A percentile compares a stretch with the other conserved stretches of the same genome.
Evolutionary conservation across 768 basidiomycete species (phyloP).

Genomic region (Ephemerocybe angulata): DNA sequence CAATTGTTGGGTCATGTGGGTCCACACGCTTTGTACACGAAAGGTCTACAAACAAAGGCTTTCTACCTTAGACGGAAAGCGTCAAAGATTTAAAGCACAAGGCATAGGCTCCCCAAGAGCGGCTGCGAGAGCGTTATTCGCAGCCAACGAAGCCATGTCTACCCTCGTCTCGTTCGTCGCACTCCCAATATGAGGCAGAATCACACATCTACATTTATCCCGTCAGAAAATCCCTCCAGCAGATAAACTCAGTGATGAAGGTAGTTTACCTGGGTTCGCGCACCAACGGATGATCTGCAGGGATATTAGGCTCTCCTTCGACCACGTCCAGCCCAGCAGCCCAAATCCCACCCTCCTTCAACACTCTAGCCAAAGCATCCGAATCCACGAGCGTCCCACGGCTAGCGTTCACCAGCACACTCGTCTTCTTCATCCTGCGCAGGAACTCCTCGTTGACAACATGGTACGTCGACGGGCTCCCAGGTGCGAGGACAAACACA

Average conservation of each 20-base stretch:
- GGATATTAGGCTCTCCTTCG: constrained; percentile 83
- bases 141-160: constrained; percentile 78
- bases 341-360: constrained; percentile 78
- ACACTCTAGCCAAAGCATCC: constrained; percentile 77
- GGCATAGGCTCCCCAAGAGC: constrained; percentile 53
- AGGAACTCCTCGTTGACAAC: constrained; percentile 72
- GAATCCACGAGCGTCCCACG: constrained; percentile 90
- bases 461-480: constrained; percentile 66
- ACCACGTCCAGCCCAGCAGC: constrained; percentile 94
- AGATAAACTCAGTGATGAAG: constrained; percentile 1
- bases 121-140: constrained; percentile 62
- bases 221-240: background rate
- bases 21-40: too few species aligned
- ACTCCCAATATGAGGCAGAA: constrained; percentile 89
- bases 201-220: constrained; percentile 51
- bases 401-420: constrained; percentile 80
- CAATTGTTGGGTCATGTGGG: background rate
- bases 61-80: too few species aligned
- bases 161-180: constrained; percentile 82
- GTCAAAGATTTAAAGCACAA: constrained; percentile 16
- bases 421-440: constrained; percentile 78
- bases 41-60: too few species aligned
- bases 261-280: constrained; percentile 61
- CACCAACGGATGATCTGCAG: constrained; percentile 73
- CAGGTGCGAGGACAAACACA: constrained; percentile 79